Evolutionary conservation across 495 filamentous ascomycete species (phyloP), one percentile per base, ranked within the genome.

Genomic region (Chlorociboria aeruginascens): DNA sequence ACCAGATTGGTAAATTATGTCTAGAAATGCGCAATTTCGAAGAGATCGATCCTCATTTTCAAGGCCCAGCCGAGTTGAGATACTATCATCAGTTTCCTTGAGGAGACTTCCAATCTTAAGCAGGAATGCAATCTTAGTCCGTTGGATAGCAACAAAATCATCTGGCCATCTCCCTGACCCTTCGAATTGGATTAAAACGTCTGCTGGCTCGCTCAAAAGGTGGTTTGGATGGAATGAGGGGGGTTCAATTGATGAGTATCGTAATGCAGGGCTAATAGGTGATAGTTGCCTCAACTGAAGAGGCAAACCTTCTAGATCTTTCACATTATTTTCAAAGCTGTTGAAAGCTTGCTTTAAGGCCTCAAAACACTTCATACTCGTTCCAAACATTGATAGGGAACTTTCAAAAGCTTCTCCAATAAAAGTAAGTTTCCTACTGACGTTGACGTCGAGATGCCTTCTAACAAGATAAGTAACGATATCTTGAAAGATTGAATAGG

Each of bases 81-180:
- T 70, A 7, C 66, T 64, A 36, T 76, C 69, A 8, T 43, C 59
- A 39, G 58, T 52, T 28, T 65, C 63, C 50, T 81, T 69, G 8
- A 98, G 63, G 0, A 84, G 73, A 41, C 78, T 79, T 25, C 78
- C 80, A 42, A 97, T 81, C 61, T 85, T 89, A 7, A 93, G 59
- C 1, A 97, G 72, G 59, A 98, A 93, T 0, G 90, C 93, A 17
- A 90, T 73, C 64, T 98, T 98, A 9, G 89, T 90, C 61, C 85
- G 77, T 61, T 97, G 92, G 38, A 98, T 90, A 3, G 92, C 89
- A 8, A 71, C 71, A 7, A 97, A 66, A 56, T 90, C 83, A 53
- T 97, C 89, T 0, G 92, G 93, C 92, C 92, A 98, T 47, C 89
- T 82, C 8, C 77, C 79, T 4, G 93, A 97, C 31, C 84, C 86